phyloP scores from a whole-genome alignment of 371 early-diverging fungal genomes.

The Circinella umbellata region DNA sequence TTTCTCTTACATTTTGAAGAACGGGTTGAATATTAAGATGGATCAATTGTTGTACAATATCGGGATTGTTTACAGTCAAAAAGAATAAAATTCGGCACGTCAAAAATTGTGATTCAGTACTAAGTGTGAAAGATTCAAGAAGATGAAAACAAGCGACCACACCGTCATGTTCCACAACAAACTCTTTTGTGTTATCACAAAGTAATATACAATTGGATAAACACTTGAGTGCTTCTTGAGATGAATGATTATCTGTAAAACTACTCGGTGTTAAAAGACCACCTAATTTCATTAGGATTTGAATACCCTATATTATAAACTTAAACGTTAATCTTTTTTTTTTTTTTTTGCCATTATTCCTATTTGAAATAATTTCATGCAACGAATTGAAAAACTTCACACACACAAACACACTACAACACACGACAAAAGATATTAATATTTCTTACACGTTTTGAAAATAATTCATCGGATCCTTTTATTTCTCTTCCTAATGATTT shows the following conservation, averaged over 20 bases:
- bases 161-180: conserved; percentile 48
- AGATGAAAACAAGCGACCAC: conserved; percentile 37
- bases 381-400: background rate
- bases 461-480: conserved; percentile 12
- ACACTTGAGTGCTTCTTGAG: conserved; percentile 62
- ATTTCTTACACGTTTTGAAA: conserved; percentile 7
- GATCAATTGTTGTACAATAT: conserved; percentile 48
- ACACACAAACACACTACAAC: background rate
- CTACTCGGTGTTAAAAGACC: conserved; percentile 19
- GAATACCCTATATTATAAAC: conserved; percentile 35
- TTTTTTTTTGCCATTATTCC: background rate
- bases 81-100: conserved; percentile 61
- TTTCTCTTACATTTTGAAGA: conserved; percentile 44
- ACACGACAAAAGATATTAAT: background rate
- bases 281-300: conserved; percentile 26
- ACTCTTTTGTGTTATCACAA: conserved; percentile 41
- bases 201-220: conserved; percentile 62
- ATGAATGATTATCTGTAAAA: conserved; percentile 27
- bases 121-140: conserved; percentile 38
- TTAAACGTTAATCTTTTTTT: background rate
- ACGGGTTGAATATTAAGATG: conserved; percentile 42
- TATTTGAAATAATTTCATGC: conserved; percentile 5
- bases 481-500: conserved; percentile 13
- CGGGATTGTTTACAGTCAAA: conserved; percentile 54
- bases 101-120: conserved; percentile 61